Percentiles rank a stretch among this genome's conserved stretches.
Evolutionary conservation across 176 grass and related monocot species (phyloP).

Genomic region (Zea luxurians): DNA sequence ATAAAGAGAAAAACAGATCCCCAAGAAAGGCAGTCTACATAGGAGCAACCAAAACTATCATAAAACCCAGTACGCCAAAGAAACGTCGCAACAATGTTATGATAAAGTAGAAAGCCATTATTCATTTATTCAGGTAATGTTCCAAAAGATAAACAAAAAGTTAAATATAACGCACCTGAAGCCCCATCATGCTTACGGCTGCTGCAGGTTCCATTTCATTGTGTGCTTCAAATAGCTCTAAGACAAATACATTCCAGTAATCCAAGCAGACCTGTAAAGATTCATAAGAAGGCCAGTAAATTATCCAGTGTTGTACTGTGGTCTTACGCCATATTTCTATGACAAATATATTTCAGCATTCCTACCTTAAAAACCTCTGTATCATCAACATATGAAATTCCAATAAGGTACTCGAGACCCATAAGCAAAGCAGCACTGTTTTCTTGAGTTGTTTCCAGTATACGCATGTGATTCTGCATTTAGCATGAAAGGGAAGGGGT

Average conservation of each 20-base stretch:
- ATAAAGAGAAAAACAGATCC: constrained; percentile 9
- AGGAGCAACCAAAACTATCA: neutral
- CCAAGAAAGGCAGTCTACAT: constrained; percentile 1
- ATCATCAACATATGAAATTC: constrained; percentile 94
- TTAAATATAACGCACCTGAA: constrained; percentile 58
- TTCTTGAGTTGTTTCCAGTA: constrained; percentile 75
- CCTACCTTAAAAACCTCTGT: constrained; percentile 95
- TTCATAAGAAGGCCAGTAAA: constrained; percentile 45
- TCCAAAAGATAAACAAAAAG: constrained; percentile 21
- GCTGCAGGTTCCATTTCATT: constrained; percentile 79
- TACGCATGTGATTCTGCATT: constrained; percentile 70
- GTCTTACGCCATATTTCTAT: neutral
- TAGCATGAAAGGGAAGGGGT: constrained; percentile 7
- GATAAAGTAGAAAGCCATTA: constrained; percentile 3
- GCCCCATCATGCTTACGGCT: constrained; percentile 84
- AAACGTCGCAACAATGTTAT: constrained; percentile 3
- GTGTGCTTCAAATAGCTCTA: constrained; percentile 89
- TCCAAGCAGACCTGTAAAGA: constrained; percentile 76
- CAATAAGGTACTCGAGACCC: constrained; percentile 88
- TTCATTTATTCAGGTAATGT: neutral
- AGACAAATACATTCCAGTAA: constrained; percentile 89
- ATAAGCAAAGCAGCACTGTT: constrained; percentile 74
- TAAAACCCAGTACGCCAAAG: too few relatives aligned
- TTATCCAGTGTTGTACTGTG: neutral
- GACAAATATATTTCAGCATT: constrained; percentile 21